These are phyloP conservation scores for Acmispon strigosus DNA, from an alignment of 306 rosid genomes.

Conservation along the genomic window DNA sequence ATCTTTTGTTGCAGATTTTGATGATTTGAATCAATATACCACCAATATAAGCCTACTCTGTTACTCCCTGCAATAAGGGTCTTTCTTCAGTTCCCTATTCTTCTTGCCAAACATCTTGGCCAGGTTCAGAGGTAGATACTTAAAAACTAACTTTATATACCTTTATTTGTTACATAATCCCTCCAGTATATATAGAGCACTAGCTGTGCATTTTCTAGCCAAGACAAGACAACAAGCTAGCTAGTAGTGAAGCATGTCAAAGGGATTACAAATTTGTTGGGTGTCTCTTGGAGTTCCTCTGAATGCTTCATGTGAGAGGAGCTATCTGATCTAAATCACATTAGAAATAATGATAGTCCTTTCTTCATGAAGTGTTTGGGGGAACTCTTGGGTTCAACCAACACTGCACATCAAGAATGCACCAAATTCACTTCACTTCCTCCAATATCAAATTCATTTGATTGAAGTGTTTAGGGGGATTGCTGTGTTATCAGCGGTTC, in stretches of 20 bases:
- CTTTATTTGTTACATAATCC: neutral
- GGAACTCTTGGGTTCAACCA: no score
- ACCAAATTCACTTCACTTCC: no score
- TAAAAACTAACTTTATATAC: neutral
- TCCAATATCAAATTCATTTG: no score
- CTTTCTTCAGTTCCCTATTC: neutral
- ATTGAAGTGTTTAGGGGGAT: no score
- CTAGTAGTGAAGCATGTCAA: neutral
- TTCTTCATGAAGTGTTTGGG: no score
- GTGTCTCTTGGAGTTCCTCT: neutral
- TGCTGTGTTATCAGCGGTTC: no score
- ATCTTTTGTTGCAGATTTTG: neutral
- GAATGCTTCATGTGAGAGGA: conserved; percentile 20
- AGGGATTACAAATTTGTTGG: neutral
- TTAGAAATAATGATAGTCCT: neutral
- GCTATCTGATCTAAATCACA: neutral
- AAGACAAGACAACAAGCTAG: neutral
- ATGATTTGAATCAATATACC: neutral
- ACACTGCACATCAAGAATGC: no score
- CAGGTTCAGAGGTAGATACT: neutral
- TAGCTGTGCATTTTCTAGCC: neutral
- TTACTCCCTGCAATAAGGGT: neutral
- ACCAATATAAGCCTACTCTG: neutral
- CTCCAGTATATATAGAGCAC: neutral
- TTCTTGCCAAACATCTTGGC: neutral